A percentile compares a stretch with the other conserved stretches of the same genome.
Evolutionary conservation across 371 early-diverging fungal genomes (phyloP).

Genomic region (Mucor lusitanicus): DNA sequence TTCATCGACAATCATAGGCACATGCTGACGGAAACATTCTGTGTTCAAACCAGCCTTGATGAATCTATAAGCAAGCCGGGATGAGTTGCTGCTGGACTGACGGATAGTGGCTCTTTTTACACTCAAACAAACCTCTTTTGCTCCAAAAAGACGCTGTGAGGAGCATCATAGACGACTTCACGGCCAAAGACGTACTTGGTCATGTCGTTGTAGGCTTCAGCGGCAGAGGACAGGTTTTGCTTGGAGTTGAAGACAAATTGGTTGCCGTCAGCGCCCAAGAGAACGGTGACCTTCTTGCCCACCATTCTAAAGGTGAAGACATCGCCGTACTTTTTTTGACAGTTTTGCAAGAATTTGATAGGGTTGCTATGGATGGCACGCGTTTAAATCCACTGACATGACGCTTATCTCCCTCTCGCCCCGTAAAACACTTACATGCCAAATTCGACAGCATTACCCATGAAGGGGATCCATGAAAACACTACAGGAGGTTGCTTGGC

Average conservation of each 20-base stretch:
- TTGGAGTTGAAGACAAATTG: conserved; percentile 95
- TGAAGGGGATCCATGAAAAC: conserved; percentile 85
- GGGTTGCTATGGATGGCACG: conserved; percentile 59
- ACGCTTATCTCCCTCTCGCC: background rate
- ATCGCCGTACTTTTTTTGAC: conserved; percentile 81
- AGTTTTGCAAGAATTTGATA: conserved; percentile 78
- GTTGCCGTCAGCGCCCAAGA: conserved; percentile 92
- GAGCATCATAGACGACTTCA: conserved; percentile 96
- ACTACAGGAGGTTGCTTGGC: conserved; percentile 83
- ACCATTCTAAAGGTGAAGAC: conserved; percentile 92
- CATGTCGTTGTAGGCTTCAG: conserved; percentile 91
- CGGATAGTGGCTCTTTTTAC: background rate
- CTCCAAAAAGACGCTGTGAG: conserved; percentile 92
- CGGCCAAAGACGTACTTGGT: conserved; percentile 95
- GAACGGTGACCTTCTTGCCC: conserved; percentile 88
- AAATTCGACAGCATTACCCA: conserved; percentile 88
- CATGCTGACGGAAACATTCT: conserved; percentile 85
- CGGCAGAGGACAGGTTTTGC: conserved; percentile 86
- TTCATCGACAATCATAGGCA: conserved; percentile 88
- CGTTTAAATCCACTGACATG: background rate
- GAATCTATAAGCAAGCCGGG: conserved; percentile 54
- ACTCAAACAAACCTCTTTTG: conserved; percentile 77
- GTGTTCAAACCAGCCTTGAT: conserved; percentile 91
- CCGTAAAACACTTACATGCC: conserved; percentile 72
- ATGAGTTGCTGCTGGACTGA: background rate